Evolutionary conservation across 805 yeast genomes (phyloP), one percentile per base, ranked within the genome.

Genomic region (Clavispora vitiphila): DNA sequence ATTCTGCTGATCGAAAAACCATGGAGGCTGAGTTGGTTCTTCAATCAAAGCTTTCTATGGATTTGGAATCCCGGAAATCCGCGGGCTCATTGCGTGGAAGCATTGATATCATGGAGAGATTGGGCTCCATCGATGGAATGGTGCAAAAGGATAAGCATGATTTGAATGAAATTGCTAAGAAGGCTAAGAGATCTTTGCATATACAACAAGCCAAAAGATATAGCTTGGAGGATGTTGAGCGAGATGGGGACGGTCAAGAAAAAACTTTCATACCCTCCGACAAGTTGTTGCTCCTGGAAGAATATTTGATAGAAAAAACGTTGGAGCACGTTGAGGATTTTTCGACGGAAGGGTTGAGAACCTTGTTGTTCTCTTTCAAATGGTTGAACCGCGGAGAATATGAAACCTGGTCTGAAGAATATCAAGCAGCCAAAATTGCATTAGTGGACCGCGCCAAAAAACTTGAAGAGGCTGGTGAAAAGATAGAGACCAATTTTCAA

Each of bases 311-410:
- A 29, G 96, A 89, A 57, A 80, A 78, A 49, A 91, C 98, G 0
- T 67, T 95, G 42, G 86, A 87, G 52, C 96, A 95, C 48, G 78
- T 93, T 44, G 98, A 93, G 52, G 95, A 87, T 45, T 93, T 90
- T 62, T 89, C 97, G 0, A 84, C 95, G 0, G 97, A 91, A 48
- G 99, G 99, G 1, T 69, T 93, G 43, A 76, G 99, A 57, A 93
- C 99, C 0, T 73, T 93, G 49, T 60, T 93, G 47, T 93, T 89
- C 60, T 81, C 89, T 3, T 88, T 78, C 65, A 79, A 77, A 52
- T 85, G 91, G 82, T 51, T 93, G 12, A 74, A 75, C 35, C 63
- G 67, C 16, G 58, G 60, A 0, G 83, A 76, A 35, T 91, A 85
- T 58, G 70, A 71, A 5, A 54, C 54, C 8, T 93, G 98, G 96